phyloP scores from a whole-genome alignment of 257 asterid genomes.

The Solanum lycopersicoides region DNA sequence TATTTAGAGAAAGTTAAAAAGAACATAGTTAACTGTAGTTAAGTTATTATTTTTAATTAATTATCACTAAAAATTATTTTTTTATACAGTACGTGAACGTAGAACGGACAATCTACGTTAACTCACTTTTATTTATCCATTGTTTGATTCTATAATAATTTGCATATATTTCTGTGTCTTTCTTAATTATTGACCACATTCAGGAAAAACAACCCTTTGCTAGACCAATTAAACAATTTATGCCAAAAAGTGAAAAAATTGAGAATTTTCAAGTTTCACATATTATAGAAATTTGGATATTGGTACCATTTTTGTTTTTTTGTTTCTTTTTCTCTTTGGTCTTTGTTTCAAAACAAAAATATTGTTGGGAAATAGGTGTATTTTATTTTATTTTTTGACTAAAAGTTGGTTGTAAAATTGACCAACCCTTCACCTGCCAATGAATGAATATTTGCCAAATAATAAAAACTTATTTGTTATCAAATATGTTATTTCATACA shows the following conservation, averaged over 20 bases:
- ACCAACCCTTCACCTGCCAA: neutral
- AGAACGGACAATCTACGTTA: too few relatives aligned
- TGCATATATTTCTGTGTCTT: neutral
- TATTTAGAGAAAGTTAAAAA: accelerated
- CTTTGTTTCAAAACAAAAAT: neutral
- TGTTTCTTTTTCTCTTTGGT: neutral
- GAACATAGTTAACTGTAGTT: accelerated
- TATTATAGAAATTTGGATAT: neutral
- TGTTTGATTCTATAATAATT: too few relatives aligned
- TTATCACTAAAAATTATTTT: too few relatives aligned
- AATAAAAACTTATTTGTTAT: neutral
- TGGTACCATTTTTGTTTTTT: neutral
- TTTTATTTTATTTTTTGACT: neutral
- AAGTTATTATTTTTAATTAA: too few relatives aligned
- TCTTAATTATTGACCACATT: neutral
- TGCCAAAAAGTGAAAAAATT: neutral
- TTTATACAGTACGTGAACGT: accelerated
- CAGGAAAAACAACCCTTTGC: too few relatives aligned
- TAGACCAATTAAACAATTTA: neutral
- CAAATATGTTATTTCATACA: neutral
- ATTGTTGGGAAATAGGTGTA: neutral
- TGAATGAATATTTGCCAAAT: neutral
- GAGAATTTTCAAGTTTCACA: neutral
- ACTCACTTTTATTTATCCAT: too few relatives aligned
- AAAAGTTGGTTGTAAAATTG: neutral